phyloP scores from a whole-genome alignment of 768 basidiomycete species.

The Holtermannia corniformis region DNA sequence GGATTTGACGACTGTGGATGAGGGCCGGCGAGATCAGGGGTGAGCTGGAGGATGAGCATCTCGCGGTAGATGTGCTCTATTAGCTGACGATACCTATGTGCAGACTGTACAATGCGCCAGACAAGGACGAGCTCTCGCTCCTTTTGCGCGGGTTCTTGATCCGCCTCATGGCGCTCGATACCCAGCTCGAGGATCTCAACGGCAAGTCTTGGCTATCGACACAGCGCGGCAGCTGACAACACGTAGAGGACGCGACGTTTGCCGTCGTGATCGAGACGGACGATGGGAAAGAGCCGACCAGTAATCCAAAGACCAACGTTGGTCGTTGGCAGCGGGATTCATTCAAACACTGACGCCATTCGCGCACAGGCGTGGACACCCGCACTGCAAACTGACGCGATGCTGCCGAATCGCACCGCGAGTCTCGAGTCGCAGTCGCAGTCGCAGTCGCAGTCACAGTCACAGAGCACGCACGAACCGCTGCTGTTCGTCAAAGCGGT shows the following conservation, averaged over 20 bases:
- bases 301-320: conserved; percentile 18
- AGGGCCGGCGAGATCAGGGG: conserved; percentile 11
- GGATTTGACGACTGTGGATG: conserved; percentile 29
- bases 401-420: not conserved
- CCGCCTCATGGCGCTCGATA: conserved; percentile 29
- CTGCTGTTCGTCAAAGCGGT: conserved; percentile 33
- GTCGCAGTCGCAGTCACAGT: too few species aligned
- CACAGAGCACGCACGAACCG: conserved; percentile 23
- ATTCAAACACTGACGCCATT: too few species aligned
- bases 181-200: conserved; percentile 26
- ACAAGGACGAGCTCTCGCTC: conserved; percentile 27
- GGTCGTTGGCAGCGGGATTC: too few species aligned
- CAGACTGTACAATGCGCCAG: conserved; percentile 27
- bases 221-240: conserved; percentile 65
- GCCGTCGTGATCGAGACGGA: conserved; percentile 71
- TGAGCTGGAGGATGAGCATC: conserved; percentile 17
- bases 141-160: conserved; percentile 35
- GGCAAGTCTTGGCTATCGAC: conserved; percentile 43
- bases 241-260: conserved; percentile 62
- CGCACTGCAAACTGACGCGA: conserved; percentile 23
- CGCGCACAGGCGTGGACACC: conserved; percentile 26
- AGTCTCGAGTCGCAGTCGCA: too few species aligned
- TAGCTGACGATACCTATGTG: too few species aligned
- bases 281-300: conserved; percentile 46
- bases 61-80: too few species aligned